Evolutionary conservation across 169 alveolate species (phyloP).

Genomic region (Plasmodium vivax): DNA sequence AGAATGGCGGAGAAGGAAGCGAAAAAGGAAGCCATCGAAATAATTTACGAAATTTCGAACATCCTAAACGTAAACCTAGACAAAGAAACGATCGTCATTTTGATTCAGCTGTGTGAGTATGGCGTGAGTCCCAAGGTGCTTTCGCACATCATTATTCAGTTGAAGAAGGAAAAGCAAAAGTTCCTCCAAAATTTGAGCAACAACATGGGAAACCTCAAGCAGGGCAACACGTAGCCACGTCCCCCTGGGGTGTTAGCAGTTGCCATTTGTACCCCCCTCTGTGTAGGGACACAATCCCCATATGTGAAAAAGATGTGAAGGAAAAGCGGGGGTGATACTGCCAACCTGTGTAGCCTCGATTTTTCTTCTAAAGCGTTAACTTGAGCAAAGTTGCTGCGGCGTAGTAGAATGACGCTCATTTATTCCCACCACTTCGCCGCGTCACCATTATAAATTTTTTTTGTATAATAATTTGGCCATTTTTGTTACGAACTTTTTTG

Average conservation of each 20-base stretch:
- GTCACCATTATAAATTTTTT: too few species aligned
- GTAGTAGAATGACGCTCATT: neutral
- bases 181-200: constrained; percentile 31
- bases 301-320: neutral
- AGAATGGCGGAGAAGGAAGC: constrained; percentile 72
- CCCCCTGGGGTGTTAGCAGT: neutral
- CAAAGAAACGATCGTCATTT: constrained; percentile 77
- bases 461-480: neutral
- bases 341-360: neutral
- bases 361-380: neutral
- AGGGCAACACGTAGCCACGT: constrained; percentile 7
- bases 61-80: constrained; percentile 80
- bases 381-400: neutral
- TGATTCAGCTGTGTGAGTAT: constrained; percentile 78
- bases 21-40: constrained; percentile 78
- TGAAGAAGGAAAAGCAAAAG: constrained; percentile 74
- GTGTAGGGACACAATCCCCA: neutral
- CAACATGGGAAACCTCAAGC: constrained; percentile 14
- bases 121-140: constrained; percentile 82
- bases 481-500: neutral
- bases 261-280: neutral
- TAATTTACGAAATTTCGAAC: constrained; percentile 78
- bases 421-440: neutral
- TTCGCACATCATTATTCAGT: constrained; percentile 77
- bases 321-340: neutral